Percentiles rank a stretch among this genome's conserved stretches.
phyloP scores from a whole-genome alignment of 1,284 basidiomycete genomes.

The Omphalotus olearius region DNA sequence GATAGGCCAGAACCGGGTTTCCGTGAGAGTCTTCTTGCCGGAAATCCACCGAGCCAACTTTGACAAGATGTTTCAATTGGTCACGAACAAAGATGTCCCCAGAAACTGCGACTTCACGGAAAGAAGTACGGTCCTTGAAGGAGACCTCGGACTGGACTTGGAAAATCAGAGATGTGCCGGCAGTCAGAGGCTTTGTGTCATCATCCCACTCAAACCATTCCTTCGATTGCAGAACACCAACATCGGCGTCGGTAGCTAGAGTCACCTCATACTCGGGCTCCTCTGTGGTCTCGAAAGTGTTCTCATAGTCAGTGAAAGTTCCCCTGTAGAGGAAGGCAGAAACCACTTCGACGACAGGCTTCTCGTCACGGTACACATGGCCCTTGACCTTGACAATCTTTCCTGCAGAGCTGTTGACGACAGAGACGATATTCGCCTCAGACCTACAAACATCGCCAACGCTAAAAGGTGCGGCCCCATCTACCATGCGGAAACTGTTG shows the following conservation, averaged over 20 bases:
- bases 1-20: constrained; percentile 91
- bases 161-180: constrained; percentile 88
- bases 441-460: constrained; percentile 91
- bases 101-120: constrained; percentile 76
- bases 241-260: constrained; percentile 72
- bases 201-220: constrained; percentile 98
- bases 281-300: constrained; percentile 92
- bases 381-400: constrained; percentile 95
- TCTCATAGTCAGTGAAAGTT: constrained; percentile 87
- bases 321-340: constrained; percentile 98
- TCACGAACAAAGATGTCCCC: constrained; percentile 86
- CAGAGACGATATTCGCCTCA: constrained; percentile 85
- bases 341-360: constrained; percentile 88
- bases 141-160: constrained; percentile 80
- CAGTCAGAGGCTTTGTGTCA: constrained; percentile 70
- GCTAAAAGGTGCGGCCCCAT: constrained; percentile 71
- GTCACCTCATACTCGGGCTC: constrained; percentile 86
- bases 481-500: constrained; percentile 90
- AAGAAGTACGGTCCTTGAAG: constrained; percentile 90
- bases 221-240: constrained; percentile 92
- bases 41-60: constrained; percentile 88
- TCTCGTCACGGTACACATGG: constrained; percentile 69
- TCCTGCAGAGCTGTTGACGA: constrained; percentile 88
- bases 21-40: constrained; percentile 84
- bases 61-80: constrained; percentile 81